These are phyloP conservation scores for Leishmania martiniquensis DNA, from an alignment of 208 protist genomes.

Conservation along the genomic window DNA sequence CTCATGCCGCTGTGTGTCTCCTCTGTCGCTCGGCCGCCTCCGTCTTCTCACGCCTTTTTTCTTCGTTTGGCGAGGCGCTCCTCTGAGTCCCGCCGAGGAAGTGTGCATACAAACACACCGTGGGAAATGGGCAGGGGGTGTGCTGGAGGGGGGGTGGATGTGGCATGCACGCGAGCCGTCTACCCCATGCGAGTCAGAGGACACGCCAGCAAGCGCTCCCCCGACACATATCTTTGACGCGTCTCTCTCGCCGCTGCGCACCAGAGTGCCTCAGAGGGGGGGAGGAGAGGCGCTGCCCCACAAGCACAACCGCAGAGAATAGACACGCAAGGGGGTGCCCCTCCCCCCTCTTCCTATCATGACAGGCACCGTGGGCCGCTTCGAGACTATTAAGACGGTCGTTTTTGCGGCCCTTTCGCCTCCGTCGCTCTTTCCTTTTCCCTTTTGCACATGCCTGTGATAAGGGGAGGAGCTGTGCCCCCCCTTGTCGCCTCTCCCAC, in stretches of 20 bases:
- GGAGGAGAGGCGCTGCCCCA: neutral
- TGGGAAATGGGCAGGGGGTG: too few species aligned
- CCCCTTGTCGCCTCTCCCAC: neutral
- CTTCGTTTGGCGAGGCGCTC: too few species aligned
- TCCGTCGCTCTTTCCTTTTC: neutral
- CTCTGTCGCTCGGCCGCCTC: too few species aligned
- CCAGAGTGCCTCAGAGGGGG: neutral
- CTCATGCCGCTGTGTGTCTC: too few species aligned
- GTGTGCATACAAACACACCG: too few species aligned
- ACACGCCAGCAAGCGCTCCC: neutral
- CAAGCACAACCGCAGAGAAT: too few species aligned
- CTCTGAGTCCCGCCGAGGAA: too few species aligned
- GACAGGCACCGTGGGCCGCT: too few species aligned
- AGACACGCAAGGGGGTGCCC: too few species aligned
- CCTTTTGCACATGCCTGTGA: neutral
- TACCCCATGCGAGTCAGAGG: neutral
- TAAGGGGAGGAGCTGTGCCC: neutral
- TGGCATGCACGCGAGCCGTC: neutral
- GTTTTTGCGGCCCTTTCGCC: neutral
- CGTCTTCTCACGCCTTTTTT: too few species aligned
- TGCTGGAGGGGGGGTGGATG: neutral
- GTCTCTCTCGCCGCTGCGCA: neutral
- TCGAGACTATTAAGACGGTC: neutral
- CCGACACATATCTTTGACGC: neutral
- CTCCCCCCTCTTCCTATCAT: too few species aligned